Evolutionary conservation across 164 flowering plant species (phyloP).

Genomic region (Malania oleifera): DNA sequence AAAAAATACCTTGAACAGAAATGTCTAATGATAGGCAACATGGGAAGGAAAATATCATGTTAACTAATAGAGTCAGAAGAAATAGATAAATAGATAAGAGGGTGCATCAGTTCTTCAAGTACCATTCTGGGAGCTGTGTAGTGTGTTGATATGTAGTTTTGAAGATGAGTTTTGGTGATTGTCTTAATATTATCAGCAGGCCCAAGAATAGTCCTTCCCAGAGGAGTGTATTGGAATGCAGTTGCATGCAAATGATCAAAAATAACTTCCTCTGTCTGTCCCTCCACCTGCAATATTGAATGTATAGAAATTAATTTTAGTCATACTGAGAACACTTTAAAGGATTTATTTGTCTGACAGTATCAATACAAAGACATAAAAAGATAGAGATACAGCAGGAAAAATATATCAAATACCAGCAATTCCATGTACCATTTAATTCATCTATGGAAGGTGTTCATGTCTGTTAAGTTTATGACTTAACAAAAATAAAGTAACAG

Average conservation of each 20-base stretch:
- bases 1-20: not conserved
- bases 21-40: not conserved
- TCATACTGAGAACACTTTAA: not conserved
- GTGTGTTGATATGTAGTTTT: conserved; percentile 76
- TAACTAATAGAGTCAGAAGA: not conserved
- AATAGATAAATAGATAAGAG: not conserved
- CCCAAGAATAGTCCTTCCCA: conserved; percentile 94
- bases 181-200: conserved; percentile 78
- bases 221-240: conserved; percentile 89
- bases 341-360: too few species aligned
- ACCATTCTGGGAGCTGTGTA: conserved; percentile 96
- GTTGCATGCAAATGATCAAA: conserved; percentile 99
- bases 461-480: too few species aligned
- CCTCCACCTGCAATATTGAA: conserved; percentile 58
- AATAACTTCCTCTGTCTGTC: conserved; percentile 85
- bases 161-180: conserved; percentile 64
- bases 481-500: too few species aligned
- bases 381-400: too few species aligned
- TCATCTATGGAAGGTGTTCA: too few species aligned
- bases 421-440: too few species aligned
- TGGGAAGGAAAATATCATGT: too few species aligned
- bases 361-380: too few species aligned
- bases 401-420: too few species aligned
- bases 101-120: not conserved
- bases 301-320: not conserved